A percentile compares a stretch with the other conserved stretches of the same genome.
Conservation (phyloP, 2,329 filamentous ascomycete genomes). For the Ceratocystis albifundus region DNA sequence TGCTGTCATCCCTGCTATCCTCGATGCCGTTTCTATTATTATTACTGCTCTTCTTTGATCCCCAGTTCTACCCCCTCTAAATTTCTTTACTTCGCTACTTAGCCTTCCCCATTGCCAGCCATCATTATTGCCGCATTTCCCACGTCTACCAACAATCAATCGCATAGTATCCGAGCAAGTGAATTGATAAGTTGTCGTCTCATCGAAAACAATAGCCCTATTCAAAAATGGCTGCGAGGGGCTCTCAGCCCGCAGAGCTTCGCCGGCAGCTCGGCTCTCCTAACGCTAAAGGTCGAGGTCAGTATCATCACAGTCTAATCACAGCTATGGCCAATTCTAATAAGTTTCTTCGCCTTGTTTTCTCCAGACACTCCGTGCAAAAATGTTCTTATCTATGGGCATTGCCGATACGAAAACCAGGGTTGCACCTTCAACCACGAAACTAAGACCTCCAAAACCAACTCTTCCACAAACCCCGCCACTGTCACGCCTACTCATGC, state of each 20-base stretch:
- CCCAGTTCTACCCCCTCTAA: background rate
- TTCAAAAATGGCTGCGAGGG: constrained; percentile 19
- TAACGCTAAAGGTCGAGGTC: constrained; percentile 46
- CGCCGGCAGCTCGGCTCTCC: constrained; percentile 46
- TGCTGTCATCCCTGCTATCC: background rate
- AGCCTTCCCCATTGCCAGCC: background rate
- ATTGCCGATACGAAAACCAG: constrained; percentile 83
- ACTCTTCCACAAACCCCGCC: constrained; percentile 7
- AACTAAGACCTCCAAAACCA: constrained; percentile 39
- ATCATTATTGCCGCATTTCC: constrained; percentile 7
- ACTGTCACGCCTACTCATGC: constrained; percentile 18
- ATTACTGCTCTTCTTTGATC: background rate
- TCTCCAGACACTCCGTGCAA: constrained; percentile 65
- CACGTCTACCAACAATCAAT: background rate
- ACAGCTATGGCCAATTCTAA: no score
- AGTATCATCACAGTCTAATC: constrained; percentile 24
- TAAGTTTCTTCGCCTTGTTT: no score
- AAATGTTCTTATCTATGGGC: constrained; percentile 86
- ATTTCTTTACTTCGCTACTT: background rate
- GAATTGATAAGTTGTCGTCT: background rate
- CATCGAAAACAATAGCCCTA: background rate
- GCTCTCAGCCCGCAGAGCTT: constrained; percentile 34
- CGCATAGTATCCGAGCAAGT: background rate
- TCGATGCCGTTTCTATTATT: constrained; percentile 9
- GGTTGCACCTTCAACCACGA: constrained; percentile 86